phyloP scores from a whole-genome alignment of 164 flowering plant species.

The Dillenia suffruticosa region DNA sequence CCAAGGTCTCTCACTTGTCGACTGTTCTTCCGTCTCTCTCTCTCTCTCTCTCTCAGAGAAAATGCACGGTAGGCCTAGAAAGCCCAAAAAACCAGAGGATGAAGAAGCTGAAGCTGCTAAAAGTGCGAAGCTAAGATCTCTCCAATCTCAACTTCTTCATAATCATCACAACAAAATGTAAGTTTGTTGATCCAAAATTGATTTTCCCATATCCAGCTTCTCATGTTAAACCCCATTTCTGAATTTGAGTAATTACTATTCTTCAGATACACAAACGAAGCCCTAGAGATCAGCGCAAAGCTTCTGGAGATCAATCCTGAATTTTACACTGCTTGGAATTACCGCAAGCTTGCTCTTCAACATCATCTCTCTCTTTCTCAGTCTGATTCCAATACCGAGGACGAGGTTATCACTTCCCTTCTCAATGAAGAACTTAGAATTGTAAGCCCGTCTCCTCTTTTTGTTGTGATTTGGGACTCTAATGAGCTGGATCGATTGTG shows the following conservation, averaged over 20 bases:
- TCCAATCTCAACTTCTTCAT: conserved; percentile 67
- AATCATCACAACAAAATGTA: conserved; percentile 69
- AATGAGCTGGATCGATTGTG: too few relatives aligned
- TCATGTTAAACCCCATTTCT: neutral
- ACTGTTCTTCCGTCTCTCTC: too few relatives aligned
- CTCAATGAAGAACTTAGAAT: conserved; percentile 67
- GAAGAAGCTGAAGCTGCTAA: conserved; percentile 51
- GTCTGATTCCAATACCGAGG: conserved; percentile 29
- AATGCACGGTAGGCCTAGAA: conserved; percentile 94
- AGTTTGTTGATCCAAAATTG: neutral
- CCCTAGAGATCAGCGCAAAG: conserved; percentile 57
- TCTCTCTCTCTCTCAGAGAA: neutral
- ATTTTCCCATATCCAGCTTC: neutral
- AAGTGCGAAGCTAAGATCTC: conserved; percentile 53
- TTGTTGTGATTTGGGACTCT: neutral
- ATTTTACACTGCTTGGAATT: conserved; percentile 85
- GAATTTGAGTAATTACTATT: neutral
- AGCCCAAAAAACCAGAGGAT: conserved; percentile 50
- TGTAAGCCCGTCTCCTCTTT: conserved; percentile 30
- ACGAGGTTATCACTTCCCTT: conserved; percentile 36
- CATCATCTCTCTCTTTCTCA: conserved; percentile 20
- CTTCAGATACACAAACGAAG: conserved; percentile 71
- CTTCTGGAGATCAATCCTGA: conserved; percentile 79
- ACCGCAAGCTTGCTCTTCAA: conserved; percentile 72
- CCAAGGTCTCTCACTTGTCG: too few relatives aligned